Base-by-base conservation (phyloP, 2,329 filamentous ascomycete species). In the Hypoxylon sp. region DNA sequence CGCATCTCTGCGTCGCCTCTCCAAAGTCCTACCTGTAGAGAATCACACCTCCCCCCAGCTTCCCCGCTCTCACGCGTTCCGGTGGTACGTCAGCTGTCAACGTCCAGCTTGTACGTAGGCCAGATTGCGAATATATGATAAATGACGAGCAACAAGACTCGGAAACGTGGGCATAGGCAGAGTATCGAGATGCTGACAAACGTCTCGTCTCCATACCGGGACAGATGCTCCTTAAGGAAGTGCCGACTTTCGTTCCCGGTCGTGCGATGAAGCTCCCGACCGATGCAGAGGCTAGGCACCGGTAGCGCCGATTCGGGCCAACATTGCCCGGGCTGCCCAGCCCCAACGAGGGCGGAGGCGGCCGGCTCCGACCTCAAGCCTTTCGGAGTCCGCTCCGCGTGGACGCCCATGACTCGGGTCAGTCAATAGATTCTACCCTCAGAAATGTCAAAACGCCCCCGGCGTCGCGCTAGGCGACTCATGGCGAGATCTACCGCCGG, bases 301-400 rank as follows among this genome's bases (percentile, higher is more conserved):
- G n/a, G n/a, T n/a, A n/a, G n/a, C n/a, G n/a, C n/a, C n/a, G n/a
- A n/a, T n/a, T n/a, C n/a, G n/a, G n/a, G n/a, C n/a, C n/a, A n/a
- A n/a, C n/a, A n/a, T n/a, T n/a, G n/a, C n/a, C n/a, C n/a, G n/a
- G n/a, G n/a, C n/a, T n/a, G n/a, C n/a, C n/a, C n/a, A n/a, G n/a
- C n/a, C n/a, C n/a, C n/a, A n/a, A n/a, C n/a, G n/a, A n/a, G n/a
- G n/a, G n/a, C n/a, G n/a, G 35, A 17, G 6, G 24, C 31, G 48
- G 47, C 52, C 55, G 56, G 56, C 60, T 63, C 60, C 37, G 41
- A n/a, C n/a, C n/a, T n/a, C n/a, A n/a, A n/a, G n/a, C n/a, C n/a
- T n/a, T n/a, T n/a, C n/a, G n/a, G n/a, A n/a, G n/a, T n/a, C n/a
- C n/a, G n/a, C n/a, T n/a, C n/a, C n/a, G n/a, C n/a, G n/a, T n/a